Evolutionary conservation across 2,329 filamentous ascomycete genomes (phyloP).

Genomic region (Paracoccidioides brasiliensis): DNA sequence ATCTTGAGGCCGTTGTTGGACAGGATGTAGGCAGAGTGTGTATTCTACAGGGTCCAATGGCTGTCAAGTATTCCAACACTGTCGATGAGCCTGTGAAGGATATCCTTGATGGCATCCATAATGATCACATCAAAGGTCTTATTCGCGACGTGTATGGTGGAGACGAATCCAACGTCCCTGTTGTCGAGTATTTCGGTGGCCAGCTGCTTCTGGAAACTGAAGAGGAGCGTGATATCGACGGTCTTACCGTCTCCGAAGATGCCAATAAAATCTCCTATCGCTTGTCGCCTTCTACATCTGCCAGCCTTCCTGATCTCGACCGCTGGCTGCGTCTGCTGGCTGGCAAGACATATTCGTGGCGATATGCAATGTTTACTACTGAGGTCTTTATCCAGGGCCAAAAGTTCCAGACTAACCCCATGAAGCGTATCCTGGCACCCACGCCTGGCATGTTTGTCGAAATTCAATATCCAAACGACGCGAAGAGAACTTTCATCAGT

Average conservation of each 20-base stretch:
- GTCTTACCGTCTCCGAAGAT: constrained; percentile 71
- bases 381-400: constrained; percentile 92
- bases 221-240: constrained; percentile 66
- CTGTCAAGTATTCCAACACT: constrained; percentile 76
- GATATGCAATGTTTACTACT: constrained; percentile 83
- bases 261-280: constrained; percentile 71
- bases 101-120: constrained; percentile 82
- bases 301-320: constrained; percentile 62
- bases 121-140: constrained; percentile 70
- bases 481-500: constrained; percentile 68
- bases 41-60: constrained; percentile 89
- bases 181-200: constrained; percentile 90
- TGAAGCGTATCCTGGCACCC: constrained; percentile 81
- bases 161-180: constrained; percentile 61
- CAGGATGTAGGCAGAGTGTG: constrained; percentile 94
- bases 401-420: constrained; percentile 93
- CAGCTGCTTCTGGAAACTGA: constrained; percentile 58
- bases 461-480: constrained; percentile 67
- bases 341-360: constrained; percentile 76
- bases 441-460: constrained; percentile 80
- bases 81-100: constrained; percentile 91
- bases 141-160: constrained; percentile 67
- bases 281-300: constrained; percentile 60
- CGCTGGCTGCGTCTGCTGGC: constrained; percentile 82
- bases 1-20: constrained; percentile 85